Evolutionary conservation across 1,284 basidiomycete species (phyloP).

Genomic region (Peniophora sp.): DNA sequence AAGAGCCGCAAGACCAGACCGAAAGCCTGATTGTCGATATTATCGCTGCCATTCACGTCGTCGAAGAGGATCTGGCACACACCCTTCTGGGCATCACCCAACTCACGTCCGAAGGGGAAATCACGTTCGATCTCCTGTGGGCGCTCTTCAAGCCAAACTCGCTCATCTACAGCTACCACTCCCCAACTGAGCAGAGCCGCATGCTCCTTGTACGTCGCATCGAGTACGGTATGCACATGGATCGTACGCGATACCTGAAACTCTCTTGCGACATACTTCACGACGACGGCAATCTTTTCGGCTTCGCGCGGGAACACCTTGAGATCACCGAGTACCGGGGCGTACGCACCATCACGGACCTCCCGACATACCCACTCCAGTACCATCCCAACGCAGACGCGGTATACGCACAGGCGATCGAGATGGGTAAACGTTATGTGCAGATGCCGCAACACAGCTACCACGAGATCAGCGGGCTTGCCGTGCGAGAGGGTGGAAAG

Average conservation of each 20-base stretch:
- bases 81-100: conserved; percentile 8
- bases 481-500: conserved; percentile 4
- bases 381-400: conserved; percentile 11
- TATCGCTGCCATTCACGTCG: conserved; percentile 11
- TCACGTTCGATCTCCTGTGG: conserved; percentile 21
- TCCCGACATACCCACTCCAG: conserved; percentile 16
- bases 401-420: conserved; percentile 8
- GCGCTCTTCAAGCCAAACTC: conserved; percentile 19
- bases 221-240: conserved; percentile 1
- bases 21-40: conserved; percentile 13
- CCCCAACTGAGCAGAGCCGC: conserved; percentile 15
- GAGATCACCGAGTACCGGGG: conserved; percentile 16
- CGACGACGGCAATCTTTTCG: conserved; percentile 19
- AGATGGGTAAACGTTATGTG: conserved; percentile 14
- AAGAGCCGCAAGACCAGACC: conserved; percentile 3
- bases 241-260: conserved; percentile 6
- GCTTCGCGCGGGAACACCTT: conserved; percentile 12
- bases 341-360: conserved; percentile 14
- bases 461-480: conserved; percentile 15
- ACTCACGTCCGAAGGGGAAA: conserved; percentile 11
- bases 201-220: conserved; percentile 13
- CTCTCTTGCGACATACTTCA: conserved; percentile 18
- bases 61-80: conserved; percentile 11
- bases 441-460: conserved; percentile 10
- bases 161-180: conserved; percentile 16